Evolutionary conservation across 2,329 filamentous ascomycete genomes (phyloP).

Genomic region (Penicillium sp.): DNA sequence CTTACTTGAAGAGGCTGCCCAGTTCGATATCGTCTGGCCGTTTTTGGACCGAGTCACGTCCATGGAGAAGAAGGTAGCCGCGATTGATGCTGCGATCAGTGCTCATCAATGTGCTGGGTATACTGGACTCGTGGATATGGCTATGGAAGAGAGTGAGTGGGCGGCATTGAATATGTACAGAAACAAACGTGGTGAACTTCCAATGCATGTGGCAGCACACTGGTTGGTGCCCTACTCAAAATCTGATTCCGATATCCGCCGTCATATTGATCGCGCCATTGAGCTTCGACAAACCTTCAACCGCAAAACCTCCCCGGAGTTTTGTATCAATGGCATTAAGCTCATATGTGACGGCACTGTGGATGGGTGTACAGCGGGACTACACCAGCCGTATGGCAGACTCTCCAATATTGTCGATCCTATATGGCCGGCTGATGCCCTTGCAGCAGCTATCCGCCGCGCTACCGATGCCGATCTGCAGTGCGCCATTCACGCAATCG

Average conservation of each 20-base stretch:
- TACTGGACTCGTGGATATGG: constrained; percentile 52
- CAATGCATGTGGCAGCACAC: constrained; percentile 46
- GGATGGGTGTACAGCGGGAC: constrained; percentile 42
- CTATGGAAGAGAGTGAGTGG: constrained; percentile 51
- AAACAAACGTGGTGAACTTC: constrained; percentile 28
- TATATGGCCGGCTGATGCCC: constrained; percentile 44
- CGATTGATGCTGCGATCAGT: constrained; percentile 42
- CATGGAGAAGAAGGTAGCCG: constrained; percentile 42
- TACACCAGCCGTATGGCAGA: constrained; percentile 40
- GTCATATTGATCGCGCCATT: constrained; percentile 49
- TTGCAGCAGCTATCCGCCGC: constrained; percentile 43
- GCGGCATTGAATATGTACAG: constrained; percentile 40
- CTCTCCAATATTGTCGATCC: constrained; percentile 37
- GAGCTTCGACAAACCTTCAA: constrained; percentile 43
- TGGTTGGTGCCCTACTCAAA: constrained; percentile 48
- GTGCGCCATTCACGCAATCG: constrained; percentile 52
- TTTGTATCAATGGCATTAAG: constrained; percentile 50
- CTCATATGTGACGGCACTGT: constrained; percentile 51
- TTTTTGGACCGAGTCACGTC: constrained; percentile 43
- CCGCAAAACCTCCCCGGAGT: constrained; percentile 39
- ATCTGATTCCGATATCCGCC: constrained; percentile 36
- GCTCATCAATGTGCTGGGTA: constrained; percentile 48
- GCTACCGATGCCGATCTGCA: constrained; percentile 47
- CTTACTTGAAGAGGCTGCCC: constrained; percentile 47
- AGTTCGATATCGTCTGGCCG: constrained; percentile 49